Evolutionary conservation across 108 stramenopile species (phyloP).

Genomic region (Epipyxis sp.): DNA sequence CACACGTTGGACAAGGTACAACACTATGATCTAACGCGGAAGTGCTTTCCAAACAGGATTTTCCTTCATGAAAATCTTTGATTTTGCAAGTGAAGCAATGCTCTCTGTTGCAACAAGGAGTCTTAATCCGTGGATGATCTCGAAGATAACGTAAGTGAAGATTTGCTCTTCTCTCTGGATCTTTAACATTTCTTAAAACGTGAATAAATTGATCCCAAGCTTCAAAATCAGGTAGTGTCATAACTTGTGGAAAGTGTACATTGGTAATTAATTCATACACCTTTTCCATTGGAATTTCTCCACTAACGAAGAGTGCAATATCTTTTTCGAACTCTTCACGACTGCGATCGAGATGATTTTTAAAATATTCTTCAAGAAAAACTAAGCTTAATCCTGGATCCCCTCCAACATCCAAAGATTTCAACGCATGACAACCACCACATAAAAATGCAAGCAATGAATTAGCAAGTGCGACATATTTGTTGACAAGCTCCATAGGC

Average conservation of each 20-base stretch:
- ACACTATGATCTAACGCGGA: not conserved
- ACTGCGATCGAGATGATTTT: not conserved
- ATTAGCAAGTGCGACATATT: not conserved
- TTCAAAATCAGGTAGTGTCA: not conserved
- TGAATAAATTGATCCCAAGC: not conserved
- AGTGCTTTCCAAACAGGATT: conserved; percentile 38
- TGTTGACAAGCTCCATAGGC: not conserved
- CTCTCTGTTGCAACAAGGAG: conserved; percentile 34
- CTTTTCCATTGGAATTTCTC: not conserved
- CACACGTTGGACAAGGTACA: conserved; percentile 41
- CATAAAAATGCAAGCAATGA: conserved; percentile 3
- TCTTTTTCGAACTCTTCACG: not conserved
- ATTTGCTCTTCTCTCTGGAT: conserved; percentile 8
- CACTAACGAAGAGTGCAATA: not conserved
- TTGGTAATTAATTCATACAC: not conserved
- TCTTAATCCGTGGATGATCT: conserved; percentile 37
- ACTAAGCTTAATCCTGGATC: not conserved
- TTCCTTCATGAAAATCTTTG: conserved; percentile 34
- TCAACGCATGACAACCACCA: conserved; percentile 18
- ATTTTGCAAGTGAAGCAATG: conserved; percentile 49
- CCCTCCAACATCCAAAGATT: not conserved
- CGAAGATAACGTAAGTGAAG: conserved; percentile 49
- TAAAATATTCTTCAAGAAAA: no score
- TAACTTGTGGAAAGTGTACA: not conserved
- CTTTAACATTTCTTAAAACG: not conserved